Conservation (phyloP, 768 basidiomycete species). For the Holtermannia corniformis region DNA sequence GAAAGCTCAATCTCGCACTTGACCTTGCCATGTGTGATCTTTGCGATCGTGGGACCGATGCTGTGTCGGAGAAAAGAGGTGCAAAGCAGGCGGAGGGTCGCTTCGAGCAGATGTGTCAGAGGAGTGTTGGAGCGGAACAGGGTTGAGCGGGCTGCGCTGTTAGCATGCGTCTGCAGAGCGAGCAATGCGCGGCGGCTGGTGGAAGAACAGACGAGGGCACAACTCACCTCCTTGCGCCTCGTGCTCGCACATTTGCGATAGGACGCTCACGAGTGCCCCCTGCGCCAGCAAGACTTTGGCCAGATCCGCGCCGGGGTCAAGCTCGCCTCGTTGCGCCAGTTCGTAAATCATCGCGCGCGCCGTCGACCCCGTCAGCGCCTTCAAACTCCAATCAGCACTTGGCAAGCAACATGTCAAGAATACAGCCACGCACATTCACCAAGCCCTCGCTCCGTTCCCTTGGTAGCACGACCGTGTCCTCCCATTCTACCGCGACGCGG, state of each 20-base stretch:
- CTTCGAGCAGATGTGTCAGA: slow-evolving; percentile 11
- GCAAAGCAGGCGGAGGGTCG: slow-evolving; percentile 10
- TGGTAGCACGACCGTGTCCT: not conserved
- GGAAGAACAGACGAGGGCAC: too few species aligned
- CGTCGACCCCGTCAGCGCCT: not conserved
- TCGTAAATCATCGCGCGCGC: slow-evolving; percentile 3
- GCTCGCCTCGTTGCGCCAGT: slow-evolving; percentile 2
- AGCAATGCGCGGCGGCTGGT: too few species aligned
- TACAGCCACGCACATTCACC: not conserved
- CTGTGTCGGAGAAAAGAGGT: slow-evolving; percentile 6
- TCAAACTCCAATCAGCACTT: slow-evolving; percentile 2
- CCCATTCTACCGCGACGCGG: slow-evolving; percentile 6
- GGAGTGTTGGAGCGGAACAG: slow-evolving; percentile 16
- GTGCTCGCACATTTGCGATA: slow-evolving; percentile 9
- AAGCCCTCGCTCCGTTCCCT: not conserved
- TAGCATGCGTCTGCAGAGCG: not conserved
- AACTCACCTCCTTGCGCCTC: slow-evolving; percentile 7
- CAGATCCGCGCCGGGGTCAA: slow-evolving; percentile 5
- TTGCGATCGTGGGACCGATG: slow-evolving; percentile 6
- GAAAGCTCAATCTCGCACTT: not conserved
- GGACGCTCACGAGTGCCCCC: not conserved
- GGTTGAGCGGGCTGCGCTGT: slow-evolving; percentile 9
- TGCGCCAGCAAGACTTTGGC: slow-evolving; percentile 2
- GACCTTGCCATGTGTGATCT: slow-evolving; percentile 3
- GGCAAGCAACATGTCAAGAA: not conserved